Evolutionary conservation across 495 filamentous ascomycete genomes (phyloP).

Genomic region (Penicillium desertorum): DNA sequence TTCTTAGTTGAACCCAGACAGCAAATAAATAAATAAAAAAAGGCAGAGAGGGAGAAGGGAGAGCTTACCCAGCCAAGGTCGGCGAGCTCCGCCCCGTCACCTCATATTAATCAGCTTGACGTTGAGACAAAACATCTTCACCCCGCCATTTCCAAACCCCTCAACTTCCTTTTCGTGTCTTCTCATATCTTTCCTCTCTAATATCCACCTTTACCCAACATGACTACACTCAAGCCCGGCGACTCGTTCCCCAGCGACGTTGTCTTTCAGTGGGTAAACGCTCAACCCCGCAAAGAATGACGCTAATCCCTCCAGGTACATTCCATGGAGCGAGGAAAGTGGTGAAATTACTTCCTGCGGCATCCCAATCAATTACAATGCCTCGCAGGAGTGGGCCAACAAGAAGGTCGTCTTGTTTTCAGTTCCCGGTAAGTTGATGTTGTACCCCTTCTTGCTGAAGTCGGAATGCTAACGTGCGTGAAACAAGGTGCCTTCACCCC

Average conservation of each 20-base stretch:
- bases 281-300: slow-evolving; percentile 10
- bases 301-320: slow-evolving; percentile 50
- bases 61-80: not conserved
- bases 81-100: slow-evolving; percentile 10
- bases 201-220: slow-evolving; percentile 24
- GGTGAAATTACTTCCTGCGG: slow-evolving; percentile 70
- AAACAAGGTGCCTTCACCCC: slow-evolving; percentile 82
- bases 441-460: not conserved
- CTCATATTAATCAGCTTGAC: slow-evolving; percentile 9
- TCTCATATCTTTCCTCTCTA: slow-evolving; percentile 14
- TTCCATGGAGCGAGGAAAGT: slow-evolving; percentile 66
- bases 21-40: not conserved
- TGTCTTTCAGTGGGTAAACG: slow-evolving; percentile 60
- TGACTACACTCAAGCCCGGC: slow-evolving; percentile 72
- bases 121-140: not conserved
- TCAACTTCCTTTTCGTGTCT: slow-evolving; percentile 13
- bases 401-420: slow-evolving; percentile 91
- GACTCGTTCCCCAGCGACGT: slow-evolving; percentile 79
- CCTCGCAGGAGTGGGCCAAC: slow-evolving; percentile 76
- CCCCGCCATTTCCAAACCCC: slow-evolving; percentile 2
- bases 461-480: slow-evolving; percentile 1
- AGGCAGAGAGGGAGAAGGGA: not conserved
- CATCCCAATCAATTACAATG: slow-evolving; percentile 72
- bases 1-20: not conserved
- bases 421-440: slow-evolving; percentile 63